Evolutionary conservation across 1,139 yeast genomes (phyloP), one percentile per base, ranked within the genome.

Genomic region (Chernovozyma sophiae-reginae): DNA sequence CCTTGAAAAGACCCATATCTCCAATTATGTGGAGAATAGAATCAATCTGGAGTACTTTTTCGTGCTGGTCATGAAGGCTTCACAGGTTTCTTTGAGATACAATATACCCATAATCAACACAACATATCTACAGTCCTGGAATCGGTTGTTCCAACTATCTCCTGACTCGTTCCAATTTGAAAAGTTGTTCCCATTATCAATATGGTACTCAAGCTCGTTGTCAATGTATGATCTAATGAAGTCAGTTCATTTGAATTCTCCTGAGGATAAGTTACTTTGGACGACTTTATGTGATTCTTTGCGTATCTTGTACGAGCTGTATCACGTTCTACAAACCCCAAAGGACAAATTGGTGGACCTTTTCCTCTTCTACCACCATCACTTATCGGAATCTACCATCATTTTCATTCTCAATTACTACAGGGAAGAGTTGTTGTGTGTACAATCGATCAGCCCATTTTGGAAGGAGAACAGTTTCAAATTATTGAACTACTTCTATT

Each of bases 391-490:
- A 1, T 55, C 56, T 3, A 61, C 62, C 11, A 64, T 70, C 5
- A 46, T 57, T 12, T 67, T 68, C 40, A 68, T 79, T 1, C 55
- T 79, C 27, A 54, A 62, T 6, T 72, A 64, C 48, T 81, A 76
- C 50, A 57, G 60, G 1, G 65, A 68, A n/a, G 76, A 72, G 37
- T 69, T 70, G 36, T 48, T 71, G 19, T 81, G 89, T 48, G 32
- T 28, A 8, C 6, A 20, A 10, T 20, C 6, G 8, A 20, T 20
- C 23, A 26, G 29, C 11, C 66, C 74, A 0, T 56, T 67, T 15
- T 81, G 89, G 86, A 58, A 60, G 32, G 65, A 62, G 2, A 75
- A 77, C 46, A 61, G 77, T 33, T 54, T 58, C 17, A 59, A 57
- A n/a, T 42, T 81, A 3, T 54, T 80, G 18, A 61, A 65, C 18